These are phyloP conservation scores for Aspergillus luchuensis DNA, from an alignment of 2,329 filamentous ascomycete genomes.

Conservation along the genomic window DNA sequence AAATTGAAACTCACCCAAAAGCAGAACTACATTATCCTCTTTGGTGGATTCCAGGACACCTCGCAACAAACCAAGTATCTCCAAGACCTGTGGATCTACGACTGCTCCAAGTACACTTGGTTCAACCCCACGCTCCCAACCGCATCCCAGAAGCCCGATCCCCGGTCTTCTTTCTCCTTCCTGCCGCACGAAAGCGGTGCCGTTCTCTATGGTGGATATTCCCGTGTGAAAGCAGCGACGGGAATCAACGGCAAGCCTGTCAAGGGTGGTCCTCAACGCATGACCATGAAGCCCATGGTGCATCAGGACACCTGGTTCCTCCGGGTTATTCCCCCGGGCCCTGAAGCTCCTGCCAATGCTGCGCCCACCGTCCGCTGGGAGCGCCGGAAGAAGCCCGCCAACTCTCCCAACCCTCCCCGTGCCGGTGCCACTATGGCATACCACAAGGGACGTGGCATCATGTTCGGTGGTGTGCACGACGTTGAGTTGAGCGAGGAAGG, in stretches of 20 bases:
- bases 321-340: conserved; percentile 70
- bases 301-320: conserved; percentile 96
- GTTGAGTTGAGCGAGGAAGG: conserved; percentile 89
- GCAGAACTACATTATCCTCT: conserved; percentile 85
- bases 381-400: conserved; percentile 86
- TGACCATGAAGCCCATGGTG: conserved; percentile 79
- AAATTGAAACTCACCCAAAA: conserved; percentile 5
- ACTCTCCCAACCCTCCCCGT: conserved; percentile 77
- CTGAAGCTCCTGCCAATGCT: conserved; percentile 66
- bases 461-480: conserved; percentile 93
- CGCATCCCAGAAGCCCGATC: conserved; percentile 83
- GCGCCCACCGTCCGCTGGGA: conserved; percentile 85
- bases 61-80: conserved; percentile 93
- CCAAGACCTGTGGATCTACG: conserved; percentile 92
- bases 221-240: conserved; percentile 74
- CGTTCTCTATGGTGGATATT: conserved; percentile 91
- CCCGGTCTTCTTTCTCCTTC: conserved; percentile 87
- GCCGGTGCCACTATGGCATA: conserved; percentile 92
- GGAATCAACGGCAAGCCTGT: conserved; percentile 60
- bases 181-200: conserved; percentile 88
- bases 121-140: conserved; percentile 72
- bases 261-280: conserved; percentile 63
- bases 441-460: conserved; percentile 88
- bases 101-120: conserved; percentile 86
- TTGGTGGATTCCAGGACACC: conserved; percentile 96